phyloP scores from a whole-genome alignment of 257 asterid genomes.

The Datura wrightii region DNA sequence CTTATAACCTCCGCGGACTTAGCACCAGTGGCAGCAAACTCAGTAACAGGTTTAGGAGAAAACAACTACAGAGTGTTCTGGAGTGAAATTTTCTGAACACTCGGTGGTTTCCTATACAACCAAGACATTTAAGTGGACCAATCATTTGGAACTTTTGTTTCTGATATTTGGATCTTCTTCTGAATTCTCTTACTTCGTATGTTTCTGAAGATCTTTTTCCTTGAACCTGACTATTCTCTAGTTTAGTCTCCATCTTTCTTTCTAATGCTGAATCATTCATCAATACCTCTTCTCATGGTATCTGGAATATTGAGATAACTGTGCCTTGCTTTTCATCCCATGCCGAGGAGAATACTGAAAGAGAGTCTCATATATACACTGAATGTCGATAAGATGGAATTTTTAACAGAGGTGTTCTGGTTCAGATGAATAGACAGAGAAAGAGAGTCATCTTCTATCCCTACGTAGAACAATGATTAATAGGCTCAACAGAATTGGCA shows the following conservation, averaged over 20 bases:
- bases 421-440: neutral
- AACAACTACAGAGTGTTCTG: neutral
- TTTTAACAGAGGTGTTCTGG: neutral
- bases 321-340: neutral
- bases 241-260: neutral
- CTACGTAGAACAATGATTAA: neutral
- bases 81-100: neutral
- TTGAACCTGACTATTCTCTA: slow-evolving; percentile 19
- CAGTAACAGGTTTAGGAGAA: neutral
- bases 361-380: neutral
- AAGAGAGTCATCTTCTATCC: neutral
- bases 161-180: neutral
- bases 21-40: neutral
- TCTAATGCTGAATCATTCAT: neutral
- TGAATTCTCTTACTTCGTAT: neutral
- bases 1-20: neutral
- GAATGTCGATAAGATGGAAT: neutral
- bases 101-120: neutral
- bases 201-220: neutral
- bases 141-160: neutral
- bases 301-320: neutral
- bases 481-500: neutral
- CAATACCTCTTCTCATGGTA: neutral
- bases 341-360: neutral
- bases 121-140: neutral